A percentile compares a stretch with the other conserved stretches of the same genome.
phyloP scores from a whole-genome alignment of 2,329 filamentous ascomycete genomes.

The Graphiopsis chlorocephala region DNA sequence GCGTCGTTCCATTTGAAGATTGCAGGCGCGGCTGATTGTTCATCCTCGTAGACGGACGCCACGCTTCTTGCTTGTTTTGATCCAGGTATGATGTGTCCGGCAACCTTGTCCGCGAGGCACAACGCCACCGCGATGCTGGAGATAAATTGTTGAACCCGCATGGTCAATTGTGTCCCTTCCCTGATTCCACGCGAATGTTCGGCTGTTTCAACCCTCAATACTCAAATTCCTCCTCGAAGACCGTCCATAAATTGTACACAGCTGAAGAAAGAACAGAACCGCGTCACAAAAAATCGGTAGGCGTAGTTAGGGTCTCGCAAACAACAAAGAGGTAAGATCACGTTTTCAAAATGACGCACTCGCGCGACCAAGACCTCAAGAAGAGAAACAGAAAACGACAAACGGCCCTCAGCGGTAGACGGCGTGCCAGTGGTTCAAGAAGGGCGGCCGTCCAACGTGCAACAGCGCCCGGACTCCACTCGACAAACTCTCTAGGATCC shows the following conservation, averaged over 20 bases:
- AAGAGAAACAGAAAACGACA: slow-evolving; percentile 12
- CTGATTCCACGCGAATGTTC: background rate
- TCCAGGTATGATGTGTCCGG: background rate
- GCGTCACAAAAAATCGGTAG: background rate
- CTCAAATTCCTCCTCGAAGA: background rate
- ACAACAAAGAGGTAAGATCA: background rate
- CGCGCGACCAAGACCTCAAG: background rate
- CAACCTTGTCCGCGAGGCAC: background rate
- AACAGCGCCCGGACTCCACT: background rate
- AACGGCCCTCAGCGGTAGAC: slow-evolving; percentile 14
- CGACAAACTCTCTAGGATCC: background rate
- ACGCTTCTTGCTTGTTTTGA: background rate
- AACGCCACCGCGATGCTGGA: slow-evolving; percentile 7
- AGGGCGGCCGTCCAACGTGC: slow-evolving; percentile 6
- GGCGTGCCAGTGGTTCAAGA: slow-evolving; percentile 14
- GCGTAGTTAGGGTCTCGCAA: background rate
- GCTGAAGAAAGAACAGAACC: background rate
- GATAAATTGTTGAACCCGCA: slow-evolving; percentile 2
- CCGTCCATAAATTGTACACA: slow-evolving; percentile 4
- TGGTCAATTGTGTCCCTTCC: background rate
- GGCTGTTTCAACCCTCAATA: background rate
- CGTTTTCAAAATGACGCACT: slow-evolving; percentile 11
- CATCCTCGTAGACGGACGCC: background rate
- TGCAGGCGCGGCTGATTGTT: background rate
- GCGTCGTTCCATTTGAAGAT: background rate